These are phyloP conservation scores for Candida maltosa DNA, from an alignment of 805 yeast species.

Conservation along the genomic window DNA sequence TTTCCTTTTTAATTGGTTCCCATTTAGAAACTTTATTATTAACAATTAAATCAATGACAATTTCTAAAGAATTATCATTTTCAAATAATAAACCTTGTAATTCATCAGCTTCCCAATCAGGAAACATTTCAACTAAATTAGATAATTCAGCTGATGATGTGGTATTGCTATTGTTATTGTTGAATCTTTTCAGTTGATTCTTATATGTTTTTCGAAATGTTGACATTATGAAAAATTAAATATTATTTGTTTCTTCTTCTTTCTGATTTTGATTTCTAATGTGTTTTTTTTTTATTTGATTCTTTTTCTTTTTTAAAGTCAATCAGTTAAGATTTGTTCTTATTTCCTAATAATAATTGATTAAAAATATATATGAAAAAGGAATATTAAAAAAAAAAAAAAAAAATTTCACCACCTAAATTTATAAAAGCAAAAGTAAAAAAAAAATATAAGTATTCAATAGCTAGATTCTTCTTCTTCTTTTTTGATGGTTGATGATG, in stretches of 20 bases:
- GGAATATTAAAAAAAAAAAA: background rate
- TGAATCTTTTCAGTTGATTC: constrained; percentile 45
- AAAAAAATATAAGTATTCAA: background rate
- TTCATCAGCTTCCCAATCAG: constrained; percentile 91
- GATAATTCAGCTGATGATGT: constrained; percentile 26
- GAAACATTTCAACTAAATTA: constrained; percentile 82
- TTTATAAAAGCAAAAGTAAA: background rate
- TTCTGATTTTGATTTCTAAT: no score
- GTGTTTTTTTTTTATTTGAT: background rate
- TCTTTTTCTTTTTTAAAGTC: background rate
- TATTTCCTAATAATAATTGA: no score
- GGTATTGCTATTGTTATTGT: constrained; percentile 11
- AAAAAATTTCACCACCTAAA: background rate
- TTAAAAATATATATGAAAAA: background rate
- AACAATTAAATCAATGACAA: constrained; percentile 81
- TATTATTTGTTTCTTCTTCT: background rate
- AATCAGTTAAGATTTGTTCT: no score
- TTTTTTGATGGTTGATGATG: no score
- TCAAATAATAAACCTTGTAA: constrained; percentile 73
- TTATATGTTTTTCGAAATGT: constrained; percentile 40
- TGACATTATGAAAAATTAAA: constrained; percentile 2
- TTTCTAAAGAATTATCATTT: constrained; percentile 67
- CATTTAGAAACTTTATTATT: constrained; percentile 88
- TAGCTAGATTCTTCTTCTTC: no score
- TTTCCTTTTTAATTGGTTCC: constrained; percentile 87